Percentiles rank a stretch among this genome's conserved stretches.
These are phyloP conservation scores for Chlorella vulgaris DNA, from an alignment of 139 green algal genomes.

Conservation along the genomic window DNA sequence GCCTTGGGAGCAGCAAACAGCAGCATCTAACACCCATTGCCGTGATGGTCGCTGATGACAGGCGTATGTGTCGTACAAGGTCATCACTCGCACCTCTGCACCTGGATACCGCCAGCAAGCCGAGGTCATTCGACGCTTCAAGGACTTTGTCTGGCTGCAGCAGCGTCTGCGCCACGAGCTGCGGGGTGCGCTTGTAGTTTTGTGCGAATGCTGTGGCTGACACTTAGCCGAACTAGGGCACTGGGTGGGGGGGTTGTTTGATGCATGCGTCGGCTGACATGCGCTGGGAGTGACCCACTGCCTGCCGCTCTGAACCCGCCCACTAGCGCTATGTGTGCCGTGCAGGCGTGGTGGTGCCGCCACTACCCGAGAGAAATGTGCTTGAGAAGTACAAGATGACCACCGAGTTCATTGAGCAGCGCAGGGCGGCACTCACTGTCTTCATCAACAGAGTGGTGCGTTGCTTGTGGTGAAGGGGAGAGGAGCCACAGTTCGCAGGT, in stretches of 20 bases:
- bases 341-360: slow-evolving; percentile 85
- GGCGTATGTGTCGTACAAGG: slow-evolving; percentile 80
- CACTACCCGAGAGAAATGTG: slow-evolving; percentile 91
- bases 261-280: too few relatives aligned
- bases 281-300: neutral
- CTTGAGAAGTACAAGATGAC: slow-evolving; percentile 93
- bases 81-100: slow-evolving; percentile 54
- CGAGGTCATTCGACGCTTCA: slow-evolving; percentile 90
- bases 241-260: too few relatives aligned
- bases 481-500: too few relatives aligned
- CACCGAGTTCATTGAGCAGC: slow-evolving; percentile 90
- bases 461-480: neutral
- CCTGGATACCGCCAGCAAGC: slow-evolving; percentile 50
- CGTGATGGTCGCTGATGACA: too few relatives aligned
- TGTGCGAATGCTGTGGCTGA: neutral
- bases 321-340: neutral
- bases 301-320: neutral
- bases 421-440: slow-evolving; percentile 77
- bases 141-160: slow-evolving; percentile 91
- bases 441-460: slow-evolving; percentile 82
- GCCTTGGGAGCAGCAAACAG: too few relatives aligned
- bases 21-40: neutral
- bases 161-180: slow-evolving; percentile 78
- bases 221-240: too few relatives aligned
- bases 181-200: slow-evolving; percentile 28